A percentile compares a stretch with the other conserved stretches of the same genome.
These are phyloP conservation scores for Gillenia trifoliata DNA, from an alignment of 306 rosid species.

Conservation along the genomic window DNA sequence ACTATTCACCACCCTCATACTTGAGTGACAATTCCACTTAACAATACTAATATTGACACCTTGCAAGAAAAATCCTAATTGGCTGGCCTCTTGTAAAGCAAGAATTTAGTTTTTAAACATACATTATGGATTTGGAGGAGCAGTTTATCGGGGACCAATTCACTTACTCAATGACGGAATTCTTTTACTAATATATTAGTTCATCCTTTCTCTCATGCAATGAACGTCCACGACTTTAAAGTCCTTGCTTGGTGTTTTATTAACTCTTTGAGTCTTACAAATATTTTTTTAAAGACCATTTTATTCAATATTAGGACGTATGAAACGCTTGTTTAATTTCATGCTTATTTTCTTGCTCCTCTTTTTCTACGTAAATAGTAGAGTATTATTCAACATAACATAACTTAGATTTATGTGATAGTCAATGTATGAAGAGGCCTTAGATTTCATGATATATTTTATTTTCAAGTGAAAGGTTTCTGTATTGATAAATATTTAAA, in stretches of 20 bases:
- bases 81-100: background rate
- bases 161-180: background rate
- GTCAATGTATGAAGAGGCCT: background rate
- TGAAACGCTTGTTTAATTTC: background rate
- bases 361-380: background rate
- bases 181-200: background rate
- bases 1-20: background rate
- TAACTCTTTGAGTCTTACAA: background rate
- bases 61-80: background rate
- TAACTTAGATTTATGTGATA: background rate
- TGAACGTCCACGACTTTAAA: background rate
- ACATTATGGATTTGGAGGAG: background rate
- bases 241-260: background rate
- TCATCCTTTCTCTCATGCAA: background rate
- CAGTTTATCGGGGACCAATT: slow-evolving; percentile 1
- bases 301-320: slow-evolving; percentile 8
- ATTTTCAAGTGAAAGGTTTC: background rate
- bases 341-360: background rate
- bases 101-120: background rate
- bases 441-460: background rate
- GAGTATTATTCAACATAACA: background rate
- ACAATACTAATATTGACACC: background rate
- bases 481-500: background rate
- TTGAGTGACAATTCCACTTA: background rate
- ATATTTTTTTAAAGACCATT: background rate